Conservation (phyloP, 2,329 filamentous ascomycete species). For the Neopestalotiopsis sp. region DNA sequence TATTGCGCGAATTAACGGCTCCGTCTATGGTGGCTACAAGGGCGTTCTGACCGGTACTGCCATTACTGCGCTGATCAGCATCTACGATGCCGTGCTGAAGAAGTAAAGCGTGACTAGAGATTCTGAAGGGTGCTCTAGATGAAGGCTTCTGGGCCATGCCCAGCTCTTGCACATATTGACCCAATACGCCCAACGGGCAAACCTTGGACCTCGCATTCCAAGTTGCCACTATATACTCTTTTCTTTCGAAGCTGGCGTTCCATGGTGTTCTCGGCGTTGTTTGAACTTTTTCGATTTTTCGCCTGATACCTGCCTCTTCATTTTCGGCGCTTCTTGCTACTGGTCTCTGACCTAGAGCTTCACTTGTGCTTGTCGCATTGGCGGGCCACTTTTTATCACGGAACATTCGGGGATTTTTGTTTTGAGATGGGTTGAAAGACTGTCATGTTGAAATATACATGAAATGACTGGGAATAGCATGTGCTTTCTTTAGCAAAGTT, state of each 20-base stretch:
- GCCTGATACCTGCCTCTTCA: conserved; percentile 32
- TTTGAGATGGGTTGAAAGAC: not conserved
- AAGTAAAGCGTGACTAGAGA: conserved; percentile 50
- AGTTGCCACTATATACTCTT: conserved; percentile 13
- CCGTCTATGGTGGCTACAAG: conserved; percentile 74
- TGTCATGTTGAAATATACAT: not conserved
- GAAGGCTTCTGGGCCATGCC: not conserved
- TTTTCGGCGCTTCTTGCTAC: not conserved
- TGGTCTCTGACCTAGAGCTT: not conserved
- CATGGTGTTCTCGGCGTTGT: conserved; percentile 32
- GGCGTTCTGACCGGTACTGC: conserved; percentile 72
- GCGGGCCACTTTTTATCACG: not conserved
- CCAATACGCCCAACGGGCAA: not conserved
- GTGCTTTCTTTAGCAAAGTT: not conserved
- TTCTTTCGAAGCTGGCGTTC: conserved; percentile 28
- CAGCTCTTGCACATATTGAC: conserved; percentile 4
- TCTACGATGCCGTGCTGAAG: conserved; percentile 80
- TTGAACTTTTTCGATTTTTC: conserved; percentile 21
- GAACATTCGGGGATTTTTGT: not conserved
- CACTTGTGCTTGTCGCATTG: conserved; percentile 3
- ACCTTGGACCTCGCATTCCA: not conserved
- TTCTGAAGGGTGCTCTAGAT: not conserved
- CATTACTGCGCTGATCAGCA: conserved; percentile 70
- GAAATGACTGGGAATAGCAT: not conserved
- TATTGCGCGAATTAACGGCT: conserved; percentile 67